phyloP scores from a whole-genome alignment of 164 flowering plant species.

The Kingdonia uniflora region DNA sequence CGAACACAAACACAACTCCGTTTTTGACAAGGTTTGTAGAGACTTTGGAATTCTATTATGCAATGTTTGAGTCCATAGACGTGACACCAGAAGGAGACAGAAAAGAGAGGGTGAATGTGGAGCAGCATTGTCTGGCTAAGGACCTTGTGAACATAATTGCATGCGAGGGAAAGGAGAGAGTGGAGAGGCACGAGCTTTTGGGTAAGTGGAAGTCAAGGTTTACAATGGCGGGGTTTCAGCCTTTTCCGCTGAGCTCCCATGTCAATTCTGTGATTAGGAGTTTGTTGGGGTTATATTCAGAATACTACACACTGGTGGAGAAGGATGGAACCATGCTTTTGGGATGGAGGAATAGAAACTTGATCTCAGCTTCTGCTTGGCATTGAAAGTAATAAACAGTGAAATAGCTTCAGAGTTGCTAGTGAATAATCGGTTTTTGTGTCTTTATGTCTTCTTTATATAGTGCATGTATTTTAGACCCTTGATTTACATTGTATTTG shows the following conservation, averaged over 20 bases:
- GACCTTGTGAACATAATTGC: conserved; percentile 75
- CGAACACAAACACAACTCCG: conserved; percentile 71
- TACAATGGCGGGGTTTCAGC: conserved; percentile 67
- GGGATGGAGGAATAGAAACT: conserved; percentile 61
- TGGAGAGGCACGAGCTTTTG: conserved; percentile 69
- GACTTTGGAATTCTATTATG: conserved; percentile 52
- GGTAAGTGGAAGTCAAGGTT: conserved; percentile 78
- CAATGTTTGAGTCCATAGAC: conserved; percentile 79
- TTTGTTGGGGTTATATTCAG: conserved; percentile 42
- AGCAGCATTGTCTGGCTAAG: conserved; percentile 68
- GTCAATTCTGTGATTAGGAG: conserved; percentile 47
- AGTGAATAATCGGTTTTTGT: not conserved
- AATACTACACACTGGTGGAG: conserved; percentile 57
- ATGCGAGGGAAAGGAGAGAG: conserved; percentile 66
- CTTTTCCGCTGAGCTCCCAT: conserved; percentile 49
- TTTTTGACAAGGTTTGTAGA: conserved; percentile 52
- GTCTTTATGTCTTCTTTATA: not conserved
- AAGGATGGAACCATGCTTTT: conserved; percentile 59
- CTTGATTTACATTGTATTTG: too few relatives aligned
- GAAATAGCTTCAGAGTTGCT: not conserved
- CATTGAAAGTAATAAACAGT: conserved; percentile 21
- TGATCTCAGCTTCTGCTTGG: conserved; percentile 77
- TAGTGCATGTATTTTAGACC: not conserved
- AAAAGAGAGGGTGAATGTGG: conserved; percentile 54
- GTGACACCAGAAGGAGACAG: conserved; percentile 39